Base-by-base conservation (phyloP, 2,329 filamentous ascomycete genomes). In the Talaromyces funiculosus region DNA sequence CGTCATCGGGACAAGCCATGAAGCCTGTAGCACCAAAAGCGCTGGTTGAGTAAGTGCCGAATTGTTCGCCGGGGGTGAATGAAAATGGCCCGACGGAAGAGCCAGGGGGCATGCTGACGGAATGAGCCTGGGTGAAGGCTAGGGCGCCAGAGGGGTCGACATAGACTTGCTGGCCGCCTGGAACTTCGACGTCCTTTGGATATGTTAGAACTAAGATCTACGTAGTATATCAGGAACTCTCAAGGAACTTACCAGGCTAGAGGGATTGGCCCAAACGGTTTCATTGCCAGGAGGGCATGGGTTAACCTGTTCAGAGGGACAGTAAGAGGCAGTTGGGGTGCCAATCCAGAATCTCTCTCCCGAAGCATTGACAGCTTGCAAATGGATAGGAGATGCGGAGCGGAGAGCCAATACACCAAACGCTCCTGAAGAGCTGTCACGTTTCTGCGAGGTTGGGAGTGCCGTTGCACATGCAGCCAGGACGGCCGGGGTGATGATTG, bases 151-250 rank as follows among this genome's bases (percentile, higher is more conserved):
- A 71, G 3, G 80, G 75, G 3, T 73, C 75, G 60, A 88, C 77
- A 70, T 84, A 89, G 66, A 87, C 78, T 61, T 78, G 73, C 67
- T 89, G 86, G 26, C 86, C 86, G 29, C 86, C 86, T 4, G 86
- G 85, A 4, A 87, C 86, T 31, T 78, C 68, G 33, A 84, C 80
- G 35, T 75, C 72, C 67, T 83, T 18, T 38, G 4, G 12, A 20
- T 14, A 22, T 26, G 57, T 63, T 53, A 62, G 53, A 29, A 53
- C 26, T 2, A 31, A n/a, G n/a, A n/a, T n/a, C n/a, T n/a, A n/a
- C n/a, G n/a, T n/a, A n/a, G n/a, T n/a, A n/a, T n/a, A n/a, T n/a
- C n/a, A n/a, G n/a, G n/a, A n/a, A n/a, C n/a, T n/a, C n/a, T n/a
- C 12, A 9, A 3, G 53, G 2, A 3, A 12, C 10, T 14, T 24